Conservation (phyloP, 371 early-diverging fungal species). For the Mortierella sp. region DNA sequence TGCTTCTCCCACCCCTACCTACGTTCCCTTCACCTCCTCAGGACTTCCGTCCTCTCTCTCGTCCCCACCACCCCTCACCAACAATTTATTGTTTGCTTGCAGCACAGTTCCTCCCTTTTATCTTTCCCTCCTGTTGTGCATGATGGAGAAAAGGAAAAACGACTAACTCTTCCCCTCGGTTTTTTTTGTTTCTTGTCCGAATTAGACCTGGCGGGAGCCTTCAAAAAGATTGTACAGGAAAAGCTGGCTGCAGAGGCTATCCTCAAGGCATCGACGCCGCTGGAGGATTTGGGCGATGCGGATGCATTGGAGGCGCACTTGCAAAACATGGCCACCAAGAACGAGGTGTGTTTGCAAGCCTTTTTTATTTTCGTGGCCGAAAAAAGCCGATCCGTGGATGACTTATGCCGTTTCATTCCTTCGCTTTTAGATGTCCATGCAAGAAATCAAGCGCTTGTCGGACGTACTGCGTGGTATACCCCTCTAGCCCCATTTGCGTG, state of each 20-base stretch:
- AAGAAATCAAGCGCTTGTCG: conserved; percentile 40
- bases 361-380: not conserved
- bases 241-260: conserved; percentile 48
- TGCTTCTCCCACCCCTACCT: not conserved
- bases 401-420: not conserved
- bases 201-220: conserved; percentile 46
- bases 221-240: conserved; percentile 51
- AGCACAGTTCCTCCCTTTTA: not conserved
- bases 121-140: not conserved
- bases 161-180: not conserved
- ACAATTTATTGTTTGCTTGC: not conserved
- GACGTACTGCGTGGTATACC: conserved; percentile 30
- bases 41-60: too few relatives aligned
- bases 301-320: conserved; percentile 52
- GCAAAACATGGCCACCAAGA: conserved; percentile 50
- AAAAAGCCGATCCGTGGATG: not conserved
- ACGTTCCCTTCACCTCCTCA: too few relatives aligned
- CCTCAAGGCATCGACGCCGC: conserved; percentile 43
- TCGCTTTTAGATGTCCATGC: conserved; percentile 44
- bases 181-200: not conserved
- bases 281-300: conserved; percentile 48
- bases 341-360: conserved; percentile 19
- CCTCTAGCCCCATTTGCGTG: not conserved
- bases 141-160: not conserved
- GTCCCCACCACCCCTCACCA: not conserved